These are phyloP conservation scores for Colletotrichum shisoi DNA, from an alignment of 2,329 filamentous ascomycete species.

Conservation along the genomic window DNA sequence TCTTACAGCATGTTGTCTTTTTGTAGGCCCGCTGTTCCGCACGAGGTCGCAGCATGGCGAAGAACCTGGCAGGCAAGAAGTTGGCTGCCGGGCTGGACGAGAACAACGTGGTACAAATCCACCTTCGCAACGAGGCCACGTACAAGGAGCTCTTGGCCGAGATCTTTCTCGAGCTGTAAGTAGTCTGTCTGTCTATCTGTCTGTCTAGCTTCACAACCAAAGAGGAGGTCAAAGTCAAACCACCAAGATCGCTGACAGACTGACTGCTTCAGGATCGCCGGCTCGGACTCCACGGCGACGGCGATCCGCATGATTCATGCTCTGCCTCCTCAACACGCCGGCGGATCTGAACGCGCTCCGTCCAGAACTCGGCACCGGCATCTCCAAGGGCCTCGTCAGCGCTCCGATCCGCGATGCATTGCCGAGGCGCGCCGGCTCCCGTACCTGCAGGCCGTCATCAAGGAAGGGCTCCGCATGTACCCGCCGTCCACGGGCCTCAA, in stretches of 20 bases:
- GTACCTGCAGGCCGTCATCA: constrained; percentile 61
- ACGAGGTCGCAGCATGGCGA: constrained; percentile 44
- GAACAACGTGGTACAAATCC: constrained; percentile 46
- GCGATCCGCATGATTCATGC: constrained; percentile 57
- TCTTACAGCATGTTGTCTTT: constrained; percentile 42
- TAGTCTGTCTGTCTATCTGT: background rate
- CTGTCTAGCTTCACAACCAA: too few relatives aligned
- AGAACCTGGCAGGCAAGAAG: constrained; percentile 42
- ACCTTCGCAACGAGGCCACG: constrained; percentile 43
- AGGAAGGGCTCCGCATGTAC: constrained; percentile 60
- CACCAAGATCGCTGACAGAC: too few relatives aligned
- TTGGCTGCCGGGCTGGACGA: constrained; percentile 42
- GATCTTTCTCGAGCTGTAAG: constrained; percentile 39
- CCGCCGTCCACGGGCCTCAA: constrained; percentile 58
- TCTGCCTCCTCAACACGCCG: constrained; percentile 61
- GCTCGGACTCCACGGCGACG: constrained; percentile 49
- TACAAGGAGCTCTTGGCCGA: constrained; percentile 45
- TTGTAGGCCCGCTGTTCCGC: constrained; percentile 37
- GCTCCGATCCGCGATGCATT: constrained; percentile 46
- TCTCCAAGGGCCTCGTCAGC: constrained; percentile 24
- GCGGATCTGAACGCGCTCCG: constrained; percentile 56
- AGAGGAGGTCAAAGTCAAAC: too few relatives aligned
- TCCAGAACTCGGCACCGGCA: constrained; percentile 55
- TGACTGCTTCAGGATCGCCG: constrained; percentile 43
- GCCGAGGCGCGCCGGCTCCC: constrained; percentile 49